phyloP scores from a whole-genome alignment of 176 grass and related monocot genomes.

The Cocos nucifera region DNA sequence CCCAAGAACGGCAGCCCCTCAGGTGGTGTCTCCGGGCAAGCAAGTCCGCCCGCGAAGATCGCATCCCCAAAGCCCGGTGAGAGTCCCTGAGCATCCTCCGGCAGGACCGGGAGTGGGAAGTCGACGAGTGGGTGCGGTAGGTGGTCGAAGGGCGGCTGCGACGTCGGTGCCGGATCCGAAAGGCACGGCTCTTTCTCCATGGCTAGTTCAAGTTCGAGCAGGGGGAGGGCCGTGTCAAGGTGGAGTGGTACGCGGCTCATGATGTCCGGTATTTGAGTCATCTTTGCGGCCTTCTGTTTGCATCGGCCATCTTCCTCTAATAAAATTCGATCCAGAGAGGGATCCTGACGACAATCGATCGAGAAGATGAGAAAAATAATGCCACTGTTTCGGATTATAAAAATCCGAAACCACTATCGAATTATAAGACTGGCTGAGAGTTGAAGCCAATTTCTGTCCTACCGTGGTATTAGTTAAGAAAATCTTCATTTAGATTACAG shows the following conservation, averaged over 20 bases:
- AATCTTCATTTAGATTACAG: too few relatives aligned
- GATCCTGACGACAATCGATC: conserved; percentile 10
- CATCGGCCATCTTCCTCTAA: conserved; percentile 6
- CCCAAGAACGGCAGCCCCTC: conserved; percentile 2
- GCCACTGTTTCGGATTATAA: too few relatives aligned
- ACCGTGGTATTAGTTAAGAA: too few relatives aligned
- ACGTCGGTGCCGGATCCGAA: background rate
- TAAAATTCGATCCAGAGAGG: conserved; percentile 14
- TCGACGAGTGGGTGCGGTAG: background rate
- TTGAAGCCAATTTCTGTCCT: too few relatives aligned
- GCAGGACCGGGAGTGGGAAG: background rate
- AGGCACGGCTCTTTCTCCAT: background rate
- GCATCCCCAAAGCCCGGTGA: background rate
- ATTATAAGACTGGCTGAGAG: too few relatives aligned
- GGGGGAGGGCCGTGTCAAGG: conserved; percentile 15
- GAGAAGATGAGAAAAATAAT: background rate
- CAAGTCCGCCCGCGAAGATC: background rate
- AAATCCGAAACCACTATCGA: too few relatives aligned
- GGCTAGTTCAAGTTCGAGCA: background rate
- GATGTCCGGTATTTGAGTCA: conserved; percentile 1
- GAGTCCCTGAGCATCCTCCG: background rate
- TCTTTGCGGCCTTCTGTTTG: background rate
- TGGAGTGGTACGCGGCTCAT: background rate
- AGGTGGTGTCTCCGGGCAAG: background rate
- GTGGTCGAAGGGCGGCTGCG: background rate